Evolutionary conservation across 805 yeast species (phyloP).

Genomic region (Lipomyces japonicus): DNA sequence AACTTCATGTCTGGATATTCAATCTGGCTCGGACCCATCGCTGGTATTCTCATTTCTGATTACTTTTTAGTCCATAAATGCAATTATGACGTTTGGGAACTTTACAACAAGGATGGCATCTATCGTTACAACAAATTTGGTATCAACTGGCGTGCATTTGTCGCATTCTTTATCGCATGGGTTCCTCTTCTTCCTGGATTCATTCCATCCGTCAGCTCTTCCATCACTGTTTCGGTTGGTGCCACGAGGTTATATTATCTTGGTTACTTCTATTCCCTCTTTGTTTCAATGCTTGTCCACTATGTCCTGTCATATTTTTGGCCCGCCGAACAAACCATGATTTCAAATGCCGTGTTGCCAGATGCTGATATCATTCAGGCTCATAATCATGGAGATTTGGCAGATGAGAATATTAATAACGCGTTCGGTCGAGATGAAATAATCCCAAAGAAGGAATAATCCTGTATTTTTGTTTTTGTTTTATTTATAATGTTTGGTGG

Average conservation of each 20-base stretch:
- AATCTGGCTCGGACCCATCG: constrained; percentile 44
- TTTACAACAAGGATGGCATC: constrained; percentile 41
- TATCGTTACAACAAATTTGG: constrained; percentile 49
- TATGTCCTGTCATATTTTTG: constrained; percentile 47
- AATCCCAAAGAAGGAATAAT: no score
- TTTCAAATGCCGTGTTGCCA: constrained; percentile 13
- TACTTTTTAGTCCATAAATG: constrained; percentile 43
- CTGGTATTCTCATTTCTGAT: constrained; percentile 42
- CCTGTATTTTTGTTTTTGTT: no score
- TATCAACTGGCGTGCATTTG: constrained; percentile 43
- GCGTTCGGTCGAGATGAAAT: no score
- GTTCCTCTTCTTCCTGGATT: constrained; percentile 32
- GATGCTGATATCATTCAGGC: constrained; percentile 10
- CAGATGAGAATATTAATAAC: no score
- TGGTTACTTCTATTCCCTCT: constrained; percentile 66
- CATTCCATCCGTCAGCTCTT: constrained; percentile 27
- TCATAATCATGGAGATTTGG: no score
- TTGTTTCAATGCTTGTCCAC: constrained; percentile 51
- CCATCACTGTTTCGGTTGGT: constrained; percentile 55
- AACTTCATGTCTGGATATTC: constrained; percentile 41
- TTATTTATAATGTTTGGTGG: no score
- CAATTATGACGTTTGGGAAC: constrained; percentile 43
- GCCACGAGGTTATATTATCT: constrained; percentile 53
- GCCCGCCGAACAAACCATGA: constrained; percentile 42
- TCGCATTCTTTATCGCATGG: constrained; percentile 40